Conservation (phyloP, 2,329 filamentous ascomycete genomes). For the Cordyceps cateniannulata region DNA sequence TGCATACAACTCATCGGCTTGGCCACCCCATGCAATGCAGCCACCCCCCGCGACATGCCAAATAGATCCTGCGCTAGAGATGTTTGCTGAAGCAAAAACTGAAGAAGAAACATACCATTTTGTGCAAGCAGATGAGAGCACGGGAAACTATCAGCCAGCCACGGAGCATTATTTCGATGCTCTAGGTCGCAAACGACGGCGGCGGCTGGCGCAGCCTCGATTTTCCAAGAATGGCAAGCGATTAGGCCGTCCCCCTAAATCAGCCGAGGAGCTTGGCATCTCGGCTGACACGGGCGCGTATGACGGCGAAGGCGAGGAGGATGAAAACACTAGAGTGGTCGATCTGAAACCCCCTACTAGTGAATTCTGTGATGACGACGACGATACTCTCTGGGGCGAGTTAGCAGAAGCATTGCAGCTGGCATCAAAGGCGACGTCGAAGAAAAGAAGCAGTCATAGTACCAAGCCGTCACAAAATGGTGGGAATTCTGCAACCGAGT, state of each 20-base stretch:
- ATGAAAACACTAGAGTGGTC: not conserved
- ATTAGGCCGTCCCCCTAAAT: slow-evolving; percentile 8
- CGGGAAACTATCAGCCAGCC: not conserved
- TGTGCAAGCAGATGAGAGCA: not conserved
- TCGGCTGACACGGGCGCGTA: not conserved
- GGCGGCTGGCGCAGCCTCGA: slow-evolving; percentile 3
- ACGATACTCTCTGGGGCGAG: slow-evolving; percentile 6
- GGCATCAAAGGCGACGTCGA: slow-evolving; percentile 1
- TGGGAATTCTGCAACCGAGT: not conserved
- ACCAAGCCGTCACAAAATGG: not conserved
- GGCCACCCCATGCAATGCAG: not conserved
- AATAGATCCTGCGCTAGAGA: not conserved
- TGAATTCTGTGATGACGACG: slow-evolving; percentile 5
- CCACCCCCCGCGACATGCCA: not conserved
- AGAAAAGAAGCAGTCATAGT: not conserved
- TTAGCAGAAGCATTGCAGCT: slow-evolving; percentile 4
- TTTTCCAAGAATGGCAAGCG: slow-evolving; percentile 12
- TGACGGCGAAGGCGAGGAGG: slow-evolving; percentile 10
- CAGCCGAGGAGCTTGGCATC: not conserved
- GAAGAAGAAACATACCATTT: not conserved
- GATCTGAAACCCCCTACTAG: not conserved
- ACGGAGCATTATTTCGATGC: not conserved
- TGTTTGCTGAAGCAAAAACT: not conserved
- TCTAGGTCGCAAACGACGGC: not conserved
- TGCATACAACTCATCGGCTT: not conserved